Evolutionary conservation across 495 filamentous ascomycete genomes (phyloP).

Genomic region (Cercophora scortea): DNA sequence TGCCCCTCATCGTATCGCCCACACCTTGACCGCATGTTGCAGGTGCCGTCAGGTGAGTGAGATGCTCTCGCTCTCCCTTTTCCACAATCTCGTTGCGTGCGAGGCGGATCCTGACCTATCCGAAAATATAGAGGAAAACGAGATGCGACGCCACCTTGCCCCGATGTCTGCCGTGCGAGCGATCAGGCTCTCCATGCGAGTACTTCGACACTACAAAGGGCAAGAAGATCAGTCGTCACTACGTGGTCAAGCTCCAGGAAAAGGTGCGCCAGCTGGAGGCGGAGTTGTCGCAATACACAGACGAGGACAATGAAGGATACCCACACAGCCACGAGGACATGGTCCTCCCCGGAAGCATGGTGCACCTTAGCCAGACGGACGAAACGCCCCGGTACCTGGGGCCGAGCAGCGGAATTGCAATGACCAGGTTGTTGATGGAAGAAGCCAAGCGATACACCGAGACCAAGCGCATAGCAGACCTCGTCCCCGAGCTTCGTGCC

Average conservation of each 20-base stretch:
- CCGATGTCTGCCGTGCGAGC: conserved; percentile 85
- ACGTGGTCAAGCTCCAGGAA: conserved; percentile 81
- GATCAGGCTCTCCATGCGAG: conserved; percentile 80
- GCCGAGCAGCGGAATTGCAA: conserved; percentile 86
- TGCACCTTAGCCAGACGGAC: conserved; percentile 71
- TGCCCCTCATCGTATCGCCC: conserved; percentile 55
- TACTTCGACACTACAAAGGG: conserved; percentile 84
- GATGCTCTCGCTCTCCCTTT: too few relatives aligned
- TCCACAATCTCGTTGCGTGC: too few relatives aligned
- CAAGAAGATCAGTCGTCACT: conserved; percentile 68
- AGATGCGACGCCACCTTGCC: conserved; percentile 88
- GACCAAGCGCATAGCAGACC: conserved; percentile 75
- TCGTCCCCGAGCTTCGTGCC: conserved; percentile 59
- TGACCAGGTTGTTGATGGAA: conserved; percentile 90
- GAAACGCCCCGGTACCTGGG: conserved; percentile 80
- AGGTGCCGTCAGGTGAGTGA: conserved; percentile 70
- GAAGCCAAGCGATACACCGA: conserved; percentile 83
- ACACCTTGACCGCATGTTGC: conserved; percentile 82
- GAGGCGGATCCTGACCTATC: too few relatives aligned
- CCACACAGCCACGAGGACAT: conserved; percentile 67
- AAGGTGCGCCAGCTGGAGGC: conserved; percentile 70
- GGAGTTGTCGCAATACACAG: conserved; percentile 53
- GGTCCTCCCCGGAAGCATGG: conserved; percentile 72
- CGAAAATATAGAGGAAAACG: conserved; percentile 66
- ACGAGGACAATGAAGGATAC: conserved; percentile 51